These are phyloP conservation scores for Pleurotus salmoneostramineus DNA, from an alignment of 768 basidiomycete species.

Conservation along the genomic window DNA sequence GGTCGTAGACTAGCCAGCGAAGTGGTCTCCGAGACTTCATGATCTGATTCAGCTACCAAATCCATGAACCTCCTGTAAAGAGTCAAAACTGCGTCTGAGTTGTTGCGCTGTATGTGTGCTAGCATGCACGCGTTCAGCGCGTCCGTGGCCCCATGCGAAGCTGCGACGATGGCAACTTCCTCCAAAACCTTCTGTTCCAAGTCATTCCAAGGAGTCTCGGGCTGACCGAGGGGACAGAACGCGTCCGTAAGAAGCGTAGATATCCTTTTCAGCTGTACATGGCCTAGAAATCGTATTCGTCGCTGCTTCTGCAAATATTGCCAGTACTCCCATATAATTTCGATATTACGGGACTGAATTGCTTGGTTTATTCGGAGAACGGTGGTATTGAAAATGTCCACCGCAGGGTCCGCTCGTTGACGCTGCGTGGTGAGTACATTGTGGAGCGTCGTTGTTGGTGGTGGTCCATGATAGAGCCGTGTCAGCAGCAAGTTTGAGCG, in stretches of 20 bases:
- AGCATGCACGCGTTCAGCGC: slow-evolving; percentile 50
- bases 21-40: slow-evolving; percentile 8
- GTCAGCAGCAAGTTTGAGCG: not conserved
- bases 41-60: slow-evolving; percentile 17
- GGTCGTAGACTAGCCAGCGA: not conserved
- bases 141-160: slow-evolving; percentile 37
- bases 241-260: slow-evolving; percentile 29
- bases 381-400: slow-evolving; percentile 23
- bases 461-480: not conserved
- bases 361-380: slow-evolving; percentile 35
- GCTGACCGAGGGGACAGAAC: slow-evolving; percentile 13
- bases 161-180: slow-evolving; percentile 47
- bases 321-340: slow-evolving; percentile 34
- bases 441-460: not conserved
- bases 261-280: slow-evolving; percentile 32
- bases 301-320: slow-evolving; percentile 34
- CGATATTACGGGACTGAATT: slow-evolving; percentile 28
- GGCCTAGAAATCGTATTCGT: slow-evolving; percentile 42
- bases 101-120: slow-evolving; percentile 32
- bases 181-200: slow-evolving; percentile 27
- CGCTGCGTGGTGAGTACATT: not conserved
- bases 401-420: slow-evolving; percentile 11
- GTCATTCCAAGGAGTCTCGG: slow-evolving; percentile 18
- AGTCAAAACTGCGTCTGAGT: slow-evolving; percentile 37
- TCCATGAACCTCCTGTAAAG: slow-evolving; percentile 38